A percentile compares a stretch with the other conserved stretches of the same genome.
phyloP scores from a whole-genome alignment of 1,139 yeast genomes.

The Saccharomycopsis hybrid region DNA sequence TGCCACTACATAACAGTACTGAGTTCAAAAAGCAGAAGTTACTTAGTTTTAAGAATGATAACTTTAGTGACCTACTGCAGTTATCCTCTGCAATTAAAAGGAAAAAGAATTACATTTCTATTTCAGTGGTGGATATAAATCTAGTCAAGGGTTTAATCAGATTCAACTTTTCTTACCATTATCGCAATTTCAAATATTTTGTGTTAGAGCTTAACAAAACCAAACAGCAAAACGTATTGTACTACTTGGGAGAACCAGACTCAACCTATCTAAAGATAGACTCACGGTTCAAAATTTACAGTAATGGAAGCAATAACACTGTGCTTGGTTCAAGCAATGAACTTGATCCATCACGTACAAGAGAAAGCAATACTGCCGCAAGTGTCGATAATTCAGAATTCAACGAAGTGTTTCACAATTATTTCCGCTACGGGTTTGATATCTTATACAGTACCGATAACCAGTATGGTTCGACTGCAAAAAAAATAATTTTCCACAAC shows the following conservation, averaged over 20 bases:
- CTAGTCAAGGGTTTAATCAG: constrained; percentile 21
- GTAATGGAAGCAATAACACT: constrained; percentile 12
- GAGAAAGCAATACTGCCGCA: not conserved
- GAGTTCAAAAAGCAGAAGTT: not conserved
- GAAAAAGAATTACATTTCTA: not conserved
- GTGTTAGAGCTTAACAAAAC: constrained; percentile 32
- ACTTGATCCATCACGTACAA: not conserved
- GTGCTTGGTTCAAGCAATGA: not conserved
- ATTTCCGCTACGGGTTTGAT: constrained; percentile 39
- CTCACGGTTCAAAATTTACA: constrained; percentile 38
- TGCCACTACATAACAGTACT: not conserved
- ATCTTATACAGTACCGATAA: constrained; percentile 36
- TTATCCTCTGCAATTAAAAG: not conserved
- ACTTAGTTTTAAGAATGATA: not conserved
- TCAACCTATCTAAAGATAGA: constrained; percentile 42
- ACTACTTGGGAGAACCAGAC: constrained; percentile 42
- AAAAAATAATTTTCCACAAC: constrained; percentile 37
- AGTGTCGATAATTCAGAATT: not conserved
- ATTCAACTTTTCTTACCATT: constrained; percentile 17
- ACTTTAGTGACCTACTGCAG: not conserved
- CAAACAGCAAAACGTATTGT: constrained; percentile 39
- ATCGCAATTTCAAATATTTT: constrained; percentile 3
- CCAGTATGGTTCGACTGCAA: constrained; percentile 25
- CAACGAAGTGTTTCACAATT: constrained; percentile 38
- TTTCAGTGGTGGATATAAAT: constrained; percentile 14